A percentile compares a stretch with the other conserved stretches of the same genome.
phyloP scores from a whole-genome alignment of 768 basidiomycete genomes.

The Auriculariales sp. region DNA sequence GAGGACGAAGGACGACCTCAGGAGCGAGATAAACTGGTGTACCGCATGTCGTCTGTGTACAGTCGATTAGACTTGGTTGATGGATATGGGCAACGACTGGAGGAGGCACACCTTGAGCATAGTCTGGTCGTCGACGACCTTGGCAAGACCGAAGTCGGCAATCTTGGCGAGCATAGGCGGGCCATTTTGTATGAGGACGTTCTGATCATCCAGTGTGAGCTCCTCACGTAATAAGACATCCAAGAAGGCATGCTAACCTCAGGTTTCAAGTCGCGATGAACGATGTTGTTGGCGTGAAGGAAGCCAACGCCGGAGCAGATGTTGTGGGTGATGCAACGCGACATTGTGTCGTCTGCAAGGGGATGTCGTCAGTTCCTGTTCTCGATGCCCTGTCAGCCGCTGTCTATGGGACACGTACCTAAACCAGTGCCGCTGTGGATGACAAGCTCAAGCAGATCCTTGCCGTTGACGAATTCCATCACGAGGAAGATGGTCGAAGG shows the following conservation, averaged over 20 bases:
- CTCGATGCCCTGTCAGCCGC: not conserved
- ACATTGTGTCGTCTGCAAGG: slow-evolving; percentile 17
- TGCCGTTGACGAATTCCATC: slow-evolving; percentile 24
- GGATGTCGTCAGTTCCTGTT: not conserved
- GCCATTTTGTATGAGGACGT: slow-evolving; percentile 16
- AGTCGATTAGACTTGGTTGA: slow-evolving; percentile 1
- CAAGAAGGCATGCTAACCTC: too few relatives aligned
- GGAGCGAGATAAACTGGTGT: slow-evolving; percentile 91
- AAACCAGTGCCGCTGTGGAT: slow-evolving; percentile 45
- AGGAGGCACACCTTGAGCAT: slow-evolving; percentile 47
- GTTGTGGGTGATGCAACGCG: slow-evolving; percentile 19
- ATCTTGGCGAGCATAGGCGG: slow-evolving; percentile 72
- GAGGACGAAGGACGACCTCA: slow-evolving; percentile 61
- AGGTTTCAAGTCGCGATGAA: slow-evolving; percentile 91
- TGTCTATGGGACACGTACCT: slow-evolving; percentile 12
- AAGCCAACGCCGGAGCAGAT: slow-evolving; percentile 28
- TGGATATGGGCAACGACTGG: not conserved
- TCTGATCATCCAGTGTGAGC: slow-evolving; percentile 79
- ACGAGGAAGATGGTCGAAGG: slow-evolving; percentile 26
- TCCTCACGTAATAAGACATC: too few relatives aligned
- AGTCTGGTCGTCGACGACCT: slow-evolving; percentile 68
- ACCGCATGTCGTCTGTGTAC: slow-evolving; percentile 76
- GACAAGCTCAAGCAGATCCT: slow-evolving; percentile 18
- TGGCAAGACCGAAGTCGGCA: slow-evolving; percentile 93
- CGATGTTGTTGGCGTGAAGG: slow-evolving; percentile 59